These are phyloP conservation scores for Gynostemma pentaphyllum DNA, from an alignment of 306 rosid genomes.

Conservation along the genomic window DNA sequence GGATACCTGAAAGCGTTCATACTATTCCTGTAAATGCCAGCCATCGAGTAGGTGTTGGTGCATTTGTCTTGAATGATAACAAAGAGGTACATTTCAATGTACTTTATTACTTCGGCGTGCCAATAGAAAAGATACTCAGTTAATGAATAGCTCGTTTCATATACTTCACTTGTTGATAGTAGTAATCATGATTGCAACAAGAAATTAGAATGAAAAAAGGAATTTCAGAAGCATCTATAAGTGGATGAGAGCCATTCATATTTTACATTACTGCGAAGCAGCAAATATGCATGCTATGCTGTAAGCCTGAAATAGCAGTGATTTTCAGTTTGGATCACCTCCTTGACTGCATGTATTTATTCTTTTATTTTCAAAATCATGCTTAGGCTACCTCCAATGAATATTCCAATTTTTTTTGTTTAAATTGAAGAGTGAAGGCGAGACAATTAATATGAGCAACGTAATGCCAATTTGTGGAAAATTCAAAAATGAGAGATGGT, in stretches of 20 bases:
- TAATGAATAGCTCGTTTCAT: neutral
- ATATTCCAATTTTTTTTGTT: neutral
- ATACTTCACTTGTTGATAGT: neutral
- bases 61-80: constrained; percentile 54
- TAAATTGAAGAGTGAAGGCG: neutral
- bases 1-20: constrained; percentile 50
- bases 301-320: neutral
- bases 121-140: neutral
- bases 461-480: neutral
- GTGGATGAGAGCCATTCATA: neutral
- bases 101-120: neutral
- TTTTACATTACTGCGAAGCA: neutral
- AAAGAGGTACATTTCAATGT: constrained; percentile 39
- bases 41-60: constrained; percentile 65
- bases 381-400: neutral
- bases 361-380: neutral
- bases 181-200: constrained; percentile 1
- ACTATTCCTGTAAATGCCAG: constrained; percentile 80
- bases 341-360: too few relatives aligned
- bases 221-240: neutral
- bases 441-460: neutral
- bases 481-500: neutral
- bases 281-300: neutral
- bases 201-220: neutral
- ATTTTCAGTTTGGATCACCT: neutral